These are phyloP conservation scores for Dipodascus albidus DNA, from an alignment of 805 yeast genomes.

Conservation along the genomic window DNA sequence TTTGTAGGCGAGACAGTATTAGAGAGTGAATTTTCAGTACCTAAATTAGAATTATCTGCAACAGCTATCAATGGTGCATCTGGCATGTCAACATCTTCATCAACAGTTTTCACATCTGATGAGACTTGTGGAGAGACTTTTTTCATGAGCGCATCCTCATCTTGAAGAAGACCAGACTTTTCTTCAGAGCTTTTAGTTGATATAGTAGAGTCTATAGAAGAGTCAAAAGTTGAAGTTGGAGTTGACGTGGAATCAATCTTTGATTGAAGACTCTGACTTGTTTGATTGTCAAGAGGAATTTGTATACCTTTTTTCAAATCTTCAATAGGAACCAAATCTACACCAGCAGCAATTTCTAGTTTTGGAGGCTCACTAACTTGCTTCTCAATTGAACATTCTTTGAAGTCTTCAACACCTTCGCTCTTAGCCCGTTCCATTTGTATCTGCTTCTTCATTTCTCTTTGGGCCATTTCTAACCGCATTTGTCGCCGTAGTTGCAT, in stretches of 20 bases:
- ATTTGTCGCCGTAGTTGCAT: neutral
- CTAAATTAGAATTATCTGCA: too few relatives aligned
- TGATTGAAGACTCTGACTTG: too few relatives aligned
- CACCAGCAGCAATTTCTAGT: neutral
- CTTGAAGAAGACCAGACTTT: neutral
- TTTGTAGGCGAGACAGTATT: too few relatives aligned
- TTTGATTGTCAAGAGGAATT: too few relatives aligned
- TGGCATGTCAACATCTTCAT: neutral
- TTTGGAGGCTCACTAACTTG: constrained; percentile 1
- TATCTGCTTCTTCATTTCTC: constrained; percentile 1
- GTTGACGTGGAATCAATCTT: too few relatives aligned
- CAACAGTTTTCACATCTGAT: neutral
- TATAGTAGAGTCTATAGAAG: neutral
- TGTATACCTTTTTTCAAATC: neutral
- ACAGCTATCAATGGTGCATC: neutral
- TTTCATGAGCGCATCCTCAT: too few relatives aligned
- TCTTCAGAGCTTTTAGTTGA: neutral
- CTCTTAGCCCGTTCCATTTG: neutral
- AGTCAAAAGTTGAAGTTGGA: too few relatives aligned
- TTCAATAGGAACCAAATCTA: neutral
- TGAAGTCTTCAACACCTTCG: neutral
- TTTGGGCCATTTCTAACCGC: constrained; percentile 1
- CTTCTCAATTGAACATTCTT: neutral
- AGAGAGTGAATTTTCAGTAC: too few relatives aligned
- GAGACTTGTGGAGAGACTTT: too few relatives aligned